Percentiles rank a stretch among this genome's conserved stretches.
phyloP scores from a whole-genome alignment of 164 flowering plant genomes.

The Liriodendron chinense region DNA sequence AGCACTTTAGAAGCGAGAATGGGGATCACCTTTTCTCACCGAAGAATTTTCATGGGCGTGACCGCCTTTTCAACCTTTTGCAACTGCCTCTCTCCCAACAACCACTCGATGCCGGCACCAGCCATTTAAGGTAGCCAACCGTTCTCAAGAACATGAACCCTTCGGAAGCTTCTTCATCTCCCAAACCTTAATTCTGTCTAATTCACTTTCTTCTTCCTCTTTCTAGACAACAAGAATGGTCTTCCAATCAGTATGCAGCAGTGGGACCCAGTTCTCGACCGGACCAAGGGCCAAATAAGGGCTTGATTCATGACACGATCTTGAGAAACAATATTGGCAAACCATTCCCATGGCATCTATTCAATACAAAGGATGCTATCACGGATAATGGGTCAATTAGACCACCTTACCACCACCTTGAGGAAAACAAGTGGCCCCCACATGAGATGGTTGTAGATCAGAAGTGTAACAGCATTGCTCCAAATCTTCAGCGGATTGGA shows the following conservation, averaged over 20 bases:
- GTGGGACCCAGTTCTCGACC: slow-evolving; percentile 4
- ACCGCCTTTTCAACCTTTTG: slow-evolving; percentile 12
- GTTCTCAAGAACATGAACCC: not conserved
- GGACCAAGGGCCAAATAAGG: slow-evolving; percentile 4
- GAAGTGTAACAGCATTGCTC: slow-evolving; percentile 5
- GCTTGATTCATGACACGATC: slow-evolving; percentile 13
- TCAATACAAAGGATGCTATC: slow-evolving; percentile 9
- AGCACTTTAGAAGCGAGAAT: slow-evolving; percentile 27
- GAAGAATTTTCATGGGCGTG: slow-evolving; percentile 12
- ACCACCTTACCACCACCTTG: slow-evolving; percentile 28
- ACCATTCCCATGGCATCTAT: slow-evolving; percentile 9
- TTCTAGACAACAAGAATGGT: slow-evolving; percentile 31
- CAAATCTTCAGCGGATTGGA: slow-evolving; percentile 7
- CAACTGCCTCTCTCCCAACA: slow-evolving; percentile 19
- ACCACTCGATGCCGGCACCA: slow-evolving; percentile 14
- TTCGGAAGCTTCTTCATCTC: not conserved
- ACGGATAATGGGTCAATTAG: slow-evolving; percentile 23
- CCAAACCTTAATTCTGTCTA: slow-evolving; percentile 1
- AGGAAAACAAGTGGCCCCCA: slow-evolving; percentile 41
- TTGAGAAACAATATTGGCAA: slow-evolving; percentile 5
- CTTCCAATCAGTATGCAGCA: slow-evolving; percentile 15
- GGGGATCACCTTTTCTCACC: slow-evolving; percentile 6
- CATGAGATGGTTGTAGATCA: slow-evolving; percentile 14
- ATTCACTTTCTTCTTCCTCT: not conserved
- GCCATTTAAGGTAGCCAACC: slow-evolving; percentile 30